Conservation (phyloP, 1,284 basidiomycete species). For the Melampsora americana region DNA sequence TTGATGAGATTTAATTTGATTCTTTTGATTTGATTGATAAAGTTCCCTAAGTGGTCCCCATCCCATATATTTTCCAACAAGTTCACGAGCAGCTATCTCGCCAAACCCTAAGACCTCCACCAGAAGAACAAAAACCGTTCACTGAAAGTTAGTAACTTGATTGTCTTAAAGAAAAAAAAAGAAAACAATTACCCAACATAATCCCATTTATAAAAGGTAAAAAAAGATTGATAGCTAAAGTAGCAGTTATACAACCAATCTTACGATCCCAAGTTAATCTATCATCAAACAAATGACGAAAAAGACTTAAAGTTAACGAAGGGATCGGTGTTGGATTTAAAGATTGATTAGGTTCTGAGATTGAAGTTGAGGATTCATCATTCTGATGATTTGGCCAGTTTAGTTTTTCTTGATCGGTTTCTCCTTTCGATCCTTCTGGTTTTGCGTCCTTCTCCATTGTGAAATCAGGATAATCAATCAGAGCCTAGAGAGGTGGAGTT, state of each 20-base stretch:
- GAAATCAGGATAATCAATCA: no score
- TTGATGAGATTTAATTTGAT: no score
- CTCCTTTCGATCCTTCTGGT: no score
- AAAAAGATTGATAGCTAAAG: constrained; percentile 83
- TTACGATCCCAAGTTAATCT: constrained; percentile 60
- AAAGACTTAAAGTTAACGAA: constrained; percentile 67
- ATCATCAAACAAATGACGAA: constrained; percentile 70
- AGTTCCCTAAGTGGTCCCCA: constrained; percentile 47
- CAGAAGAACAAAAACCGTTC: neutral
- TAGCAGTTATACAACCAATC: constrained; percentile 70
- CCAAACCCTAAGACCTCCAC: constrained; percentile 65
- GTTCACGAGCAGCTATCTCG: constrained; percentile 89
- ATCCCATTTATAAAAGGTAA: constrained; percentile 95
- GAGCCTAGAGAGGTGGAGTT: no score
- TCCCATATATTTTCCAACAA: constrained; percentile 66
- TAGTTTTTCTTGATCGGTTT: no score
- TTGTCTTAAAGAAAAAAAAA: no score
- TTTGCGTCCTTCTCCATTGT: no score
- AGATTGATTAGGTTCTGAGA: no score
- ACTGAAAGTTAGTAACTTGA: no score
- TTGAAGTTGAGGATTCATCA: no score
- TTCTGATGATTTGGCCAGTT: no score
- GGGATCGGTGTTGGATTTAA: constrained; percentile 36
- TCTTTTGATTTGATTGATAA: no score
- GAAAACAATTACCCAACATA: constrained; percentile 74